These are phyloP conservation scores for Hymenoscyphus fraxineus DNA, from an alignment of 2,329 filamentous ascomycete species.

Conservation along the genomic window DNA sequence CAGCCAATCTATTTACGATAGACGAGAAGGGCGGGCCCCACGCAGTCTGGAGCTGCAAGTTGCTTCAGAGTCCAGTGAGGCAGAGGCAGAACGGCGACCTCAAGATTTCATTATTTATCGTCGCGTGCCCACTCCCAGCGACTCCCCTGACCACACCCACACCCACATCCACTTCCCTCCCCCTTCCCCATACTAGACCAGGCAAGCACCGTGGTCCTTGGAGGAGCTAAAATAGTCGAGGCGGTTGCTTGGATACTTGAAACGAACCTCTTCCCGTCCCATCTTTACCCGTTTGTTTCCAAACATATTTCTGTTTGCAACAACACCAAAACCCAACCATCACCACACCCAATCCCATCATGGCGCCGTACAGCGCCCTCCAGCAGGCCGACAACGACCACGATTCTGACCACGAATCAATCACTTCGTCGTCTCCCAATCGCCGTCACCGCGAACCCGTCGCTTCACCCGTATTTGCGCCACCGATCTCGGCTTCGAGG, in stretches of 20 bases:
- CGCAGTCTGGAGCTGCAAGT: too few relatives aligned
- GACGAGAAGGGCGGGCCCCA: not conserved
- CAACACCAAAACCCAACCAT: slow-evolving; percentile 3
- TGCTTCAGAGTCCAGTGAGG: not conserved
- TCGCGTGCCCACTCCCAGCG: not conserved
- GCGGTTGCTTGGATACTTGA: not conserved
- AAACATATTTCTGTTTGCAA: slow-evolving; percentile 3
- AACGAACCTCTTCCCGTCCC: not conserved
- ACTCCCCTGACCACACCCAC: not conserved
- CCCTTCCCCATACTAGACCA: not conserved
- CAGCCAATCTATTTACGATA: not conserved
- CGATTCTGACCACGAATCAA: slow-evolving; percentile 11
- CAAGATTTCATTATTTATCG: not conserved
- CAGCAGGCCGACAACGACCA: slow-evolving; percentile 16
- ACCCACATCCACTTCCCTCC: not conserved
- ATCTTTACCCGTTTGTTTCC: not conserved
- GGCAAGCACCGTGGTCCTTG: not conserved
- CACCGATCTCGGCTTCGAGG: slow-evolving; percentile 14
- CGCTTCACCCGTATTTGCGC: slow-evolving; percentile 17
- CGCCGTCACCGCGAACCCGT: slow-evolving; percentile 5
- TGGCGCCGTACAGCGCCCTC: slow-evolving; percentile 14
- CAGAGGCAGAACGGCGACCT: not conserved
- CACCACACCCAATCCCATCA: slow-evolving; percentile 5
- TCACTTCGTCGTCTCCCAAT: not conserved
- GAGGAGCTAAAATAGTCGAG: not conserved